Evolutionary conservation across 257 asterid genomes (phyloP).

Genomic region (Solanum bulbocastanum): DNA sequence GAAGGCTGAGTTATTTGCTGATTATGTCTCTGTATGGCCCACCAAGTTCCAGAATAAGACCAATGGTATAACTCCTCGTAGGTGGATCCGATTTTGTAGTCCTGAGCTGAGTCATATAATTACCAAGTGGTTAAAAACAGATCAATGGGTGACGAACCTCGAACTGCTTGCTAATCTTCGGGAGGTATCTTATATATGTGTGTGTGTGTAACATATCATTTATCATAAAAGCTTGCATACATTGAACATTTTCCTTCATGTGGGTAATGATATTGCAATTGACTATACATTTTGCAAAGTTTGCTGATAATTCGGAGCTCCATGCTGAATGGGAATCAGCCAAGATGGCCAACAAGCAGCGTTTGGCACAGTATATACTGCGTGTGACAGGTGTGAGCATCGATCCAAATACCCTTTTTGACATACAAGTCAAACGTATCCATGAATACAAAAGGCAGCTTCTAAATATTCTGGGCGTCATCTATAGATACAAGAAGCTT

Average conservation of each 20-base stretch:
- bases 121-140: conserved; percentile 96
- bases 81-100: conserved; percentile 92
- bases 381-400: conserved; percentile 74
- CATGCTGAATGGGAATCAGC: conserved; percentile 91
- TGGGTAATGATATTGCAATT: background rate
- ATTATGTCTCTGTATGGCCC: conserved; percentile 96
- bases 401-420: conserved; percentile 83
- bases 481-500: conserved; percentile 92
- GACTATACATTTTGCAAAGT: conserved; percentile 26
- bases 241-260: background rate
- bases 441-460: conserved; percentile 99
- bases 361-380: conserved; percentile 67
- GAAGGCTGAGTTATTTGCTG: conserved; percentile 72
- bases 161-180: conserved; percentile 75
- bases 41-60: conserved; percentile 93
- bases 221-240: background rate
- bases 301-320: conserved; percentile 67
- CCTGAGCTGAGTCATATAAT: conserved; percentile 90
- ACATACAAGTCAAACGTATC: conserved; percentile 96
- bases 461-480: conserved; percentile 75
- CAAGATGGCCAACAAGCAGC: conserved; percentile 83
- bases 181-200: conserved; percentile 38
- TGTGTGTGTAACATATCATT: background rate
- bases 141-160: conserved; percentile 86
- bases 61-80: conserved; percentile 97